Conservation (phyloP, 345 rosid species). For the Salix dunnii region DNA sequence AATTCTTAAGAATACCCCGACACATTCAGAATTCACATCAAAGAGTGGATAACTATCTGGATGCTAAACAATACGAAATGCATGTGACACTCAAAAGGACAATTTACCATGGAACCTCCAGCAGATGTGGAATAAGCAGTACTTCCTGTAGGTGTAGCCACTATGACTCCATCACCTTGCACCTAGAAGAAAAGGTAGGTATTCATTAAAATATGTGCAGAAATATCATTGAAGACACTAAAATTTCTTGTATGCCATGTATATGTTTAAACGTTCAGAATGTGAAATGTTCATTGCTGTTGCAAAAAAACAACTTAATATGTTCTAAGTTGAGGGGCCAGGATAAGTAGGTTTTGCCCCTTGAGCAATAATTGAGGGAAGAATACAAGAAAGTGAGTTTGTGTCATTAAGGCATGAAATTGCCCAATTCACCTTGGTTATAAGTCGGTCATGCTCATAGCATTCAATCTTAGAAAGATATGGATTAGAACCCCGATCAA, state of each 20-base stretch:
- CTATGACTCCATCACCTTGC: slow-evolving; percentile 98
- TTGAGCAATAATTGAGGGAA: not conserved
- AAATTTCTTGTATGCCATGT: not conserved
- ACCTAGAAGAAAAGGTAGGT: slow-evolving; percentile 48
- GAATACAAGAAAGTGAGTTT: not conserved
- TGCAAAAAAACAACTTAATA: not conserved
- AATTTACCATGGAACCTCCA: slow-evolving; percentile 94
- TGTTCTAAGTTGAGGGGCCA: not conserved
- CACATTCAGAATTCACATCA: not conserved
- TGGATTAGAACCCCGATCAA: slow-evolving; percentile 98
- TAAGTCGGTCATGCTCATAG: slow-evolving; percentile 89
- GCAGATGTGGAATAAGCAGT: slow-evolving; percentile 99
- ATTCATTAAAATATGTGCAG: slow-evolving; percentile 11
- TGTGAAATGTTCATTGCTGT: not conserved
- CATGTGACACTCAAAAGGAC: not conserved
- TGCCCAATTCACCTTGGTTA: slow-evolving; percentile 64
- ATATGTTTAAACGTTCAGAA: slow-evolving; percentile 12
- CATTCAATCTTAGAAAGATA: slow-evolving; percentile 97
- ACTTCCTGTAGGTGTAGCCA: slow-evolving; percentile 99
- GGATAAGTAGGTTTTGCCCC: slow-evolving; percentile 2
- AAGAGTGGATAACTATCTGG: not conserved
- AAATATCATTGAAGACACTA: not conserved
- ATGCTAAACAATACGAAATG: not conserved
- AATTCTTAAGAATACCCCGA: not conserved
- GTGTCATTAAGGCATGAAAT: not conserved